A percentile compares a stretch with the other conserved stretches of the same genome.
These are phyloP conservation scores for Lonicera japonica DNA, from an alignment of 129 eudicot species.

Conservation along the genomic window DNA sequence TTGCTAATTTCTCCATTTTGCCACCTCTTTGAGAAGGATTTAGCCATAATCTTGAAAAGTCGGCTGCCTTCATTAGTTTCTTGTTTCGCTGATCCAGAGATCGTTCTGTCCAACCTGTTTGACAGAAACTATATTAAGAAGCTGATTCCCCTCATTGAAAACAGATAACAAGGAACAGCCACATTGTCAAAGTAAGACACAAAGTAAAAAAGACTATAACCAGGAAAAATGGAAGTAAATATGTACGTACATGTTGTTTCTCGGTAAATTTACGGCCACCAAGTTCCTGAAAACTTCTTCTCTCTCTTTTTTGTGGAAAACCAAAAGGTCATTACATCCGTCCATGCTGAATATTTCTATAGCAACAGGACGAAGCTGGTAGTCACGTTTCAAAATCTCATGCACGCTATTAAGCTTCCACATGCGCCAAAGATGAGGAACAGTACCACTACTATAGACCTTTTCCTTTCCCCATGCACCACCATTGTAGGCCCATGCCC, in stretches of 20 bases:
- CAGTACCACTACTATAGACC: constrained; percentile 51
- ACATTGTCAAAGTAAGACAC: not conserved
- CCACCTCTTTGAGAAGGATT: constrained; percentile 95
- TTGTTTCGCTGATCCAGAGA: constrained; percentile 84
- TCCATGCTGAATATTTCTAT: constrained; percentile 96
- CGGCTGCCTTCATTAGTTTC: constrained; percentile 83
- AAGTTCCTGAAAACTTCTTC: constrained; percentile 88
- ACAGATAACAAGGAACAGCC: not conserved
- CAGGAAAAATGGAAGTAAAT: constrained; percentile 4
- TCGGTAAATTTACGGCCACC: constrained; percentile 80
- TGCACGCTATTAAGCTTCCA: constrained; percentile 98
- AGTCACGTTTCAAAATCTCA: constrained; percentile 92
- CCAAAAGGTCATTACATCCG: constrained; percentile 94
- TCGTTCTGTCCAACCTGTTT: constrained; percentile 89
- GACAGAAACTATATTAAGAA: constrained; percentile 5
- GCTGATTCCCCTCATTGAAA: no score
- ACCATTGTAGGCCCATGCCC: constrained; percentile 90
- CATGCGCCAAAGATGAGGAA: constrained; percentile 94
- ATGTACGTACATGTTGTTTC: constrained; percentile 93
- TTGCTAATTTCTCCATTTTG: constrained; percentile 99
- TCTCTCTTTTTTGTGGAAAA: constrained; percentile 96
- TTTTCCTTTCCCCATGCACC: constrained; percentile 97
- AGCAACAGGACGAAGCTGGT: constrained; percentile 97
- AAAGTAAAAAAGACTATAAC: not conserved
- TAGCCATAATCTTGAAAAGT: constrained; percentile 76